Evolutionary conservation across 2,329 filamentous ascomycete genomes (phyloP), one percentile per base, ranked within the genome.

Genomic region (Fonsecaea erecta): DNA sequence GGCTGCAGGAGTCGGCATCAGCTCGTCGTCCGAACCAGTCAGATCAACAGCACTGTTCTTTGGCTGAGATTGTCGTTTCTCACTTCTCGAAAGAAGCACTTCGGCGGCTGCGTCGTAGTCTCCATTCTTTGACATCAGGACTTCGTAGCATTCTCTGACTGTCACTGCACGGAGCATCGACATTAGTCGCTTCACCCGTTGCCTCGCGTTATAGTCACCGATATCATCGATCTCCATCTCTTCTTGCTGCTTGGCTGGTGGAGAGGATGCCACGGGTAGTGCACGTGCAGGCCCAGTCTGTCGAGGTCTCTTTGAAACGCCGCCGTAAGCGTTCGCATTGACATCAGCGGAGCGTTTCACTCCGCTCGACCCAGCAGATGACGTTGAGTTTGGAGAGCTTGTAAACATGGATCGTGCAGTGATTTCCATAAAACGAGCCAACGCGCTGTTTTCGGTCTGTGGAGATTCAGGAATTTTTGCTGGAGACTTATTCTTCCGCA

Each of bases 31-130:
- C 1, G 79, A 82, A 0, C 74, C 70, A n/a, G 73, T 73, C 7
- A 75, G 65, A 58, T 77, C 73, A 11, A 74, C 66, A 32, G 68
- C 58, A 6, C 61, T 59, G 8, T 63, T 71, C 18, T 71, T 69
- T 34, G 59, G 64, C 35, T 57, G 30, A 3, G 55, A 35, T 28
- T 69, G 65, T 37, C 65, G 59, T 64, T 55, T 71, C 40, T 81
- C 78, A 24, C 80, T 75, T 14, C 75, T 69, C n/a, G 74, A 73
- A 1, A 77, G 77, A 43, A 88, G 71, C 58, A 78, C 75, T 2
- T 79, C 77, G 64, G 84, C 76, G 1, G 88, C 84, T 71, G 85
- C 82, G 24, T 86, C 81, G 63, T 81, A 83, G 65, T 86, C 82
- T 1, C 85, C 84, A 21, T 79, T 81, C 59, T 80, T 81, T 16